Evolutionary conservation across 352 stramenopile genomes (phyloP).

Genomic region (Elongisporangium prolatum): DNA sequence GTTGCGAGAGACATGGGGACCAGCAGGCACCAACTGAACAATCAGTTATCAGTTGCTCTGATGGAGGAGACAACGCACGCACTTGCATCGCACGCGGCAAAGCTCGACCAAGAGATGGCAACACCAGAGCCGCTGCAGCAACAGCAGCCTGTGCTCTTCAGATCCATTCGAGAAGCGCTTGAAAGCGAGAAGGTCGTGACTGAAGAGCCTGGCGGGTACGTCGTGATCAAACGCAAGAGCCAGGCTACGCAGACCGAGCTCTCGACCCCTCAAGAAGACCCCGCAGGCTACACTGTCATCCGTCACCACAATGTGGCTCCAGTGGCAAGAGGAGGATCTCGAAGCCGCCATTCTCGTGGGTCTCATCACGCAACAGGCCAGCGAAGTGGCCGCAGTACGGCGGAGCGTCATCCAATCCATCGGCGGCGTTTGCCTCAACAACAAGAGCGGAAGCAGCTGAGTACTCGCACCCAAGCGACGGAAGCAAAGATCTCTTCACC

Average conservation of each 20-base stretch:
- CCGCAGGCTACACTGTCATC: constrained; percentile 54
- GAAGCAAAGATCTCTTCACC: background rate
- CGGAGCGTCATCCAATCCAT: constrained; percentile 9
- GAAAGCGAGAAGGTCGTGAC: constrained; percentile 21
- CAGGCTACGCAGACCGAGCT: constrained; percentile 10
- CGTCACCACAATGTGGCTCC: constrained; percentile 15
- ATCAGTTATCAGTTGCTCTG: background rate
- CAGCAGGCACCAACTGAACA: background rate
- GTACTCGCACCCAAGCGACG: constrained; percentile 10
- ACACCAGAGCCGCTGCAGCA: background rate
- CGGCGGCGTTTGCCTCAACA: constrained; percentile 5
- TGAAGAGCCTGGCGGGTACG: constrained; percentile 29
- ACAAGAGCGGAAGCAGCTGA: constrained; percentile 7
- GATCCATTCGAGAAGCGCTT: constrained; percentile 39
- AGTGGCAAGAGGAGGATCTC: background rate
- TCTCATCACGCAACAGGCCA: constrained; percentile 2
- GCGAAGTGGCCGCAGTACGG: constrained; percentile 3
- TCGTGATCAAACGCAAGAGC: constrained; percentile 24
- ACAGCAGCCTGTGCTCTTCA: constrained; percentile 17
- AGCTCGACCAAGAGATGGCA: background rate
- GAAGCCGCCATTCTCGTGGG: constrained; percentile 19
- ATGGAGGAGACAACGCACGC: background rate
- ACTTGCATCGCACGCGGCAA: background rate
- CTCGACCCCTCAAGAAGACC: constrained; percentile 18
- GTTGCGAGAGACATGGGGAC: background rate